Conservation (phyloP, 139 green algal species). For the Chlamydomonas incerta region DNA sequence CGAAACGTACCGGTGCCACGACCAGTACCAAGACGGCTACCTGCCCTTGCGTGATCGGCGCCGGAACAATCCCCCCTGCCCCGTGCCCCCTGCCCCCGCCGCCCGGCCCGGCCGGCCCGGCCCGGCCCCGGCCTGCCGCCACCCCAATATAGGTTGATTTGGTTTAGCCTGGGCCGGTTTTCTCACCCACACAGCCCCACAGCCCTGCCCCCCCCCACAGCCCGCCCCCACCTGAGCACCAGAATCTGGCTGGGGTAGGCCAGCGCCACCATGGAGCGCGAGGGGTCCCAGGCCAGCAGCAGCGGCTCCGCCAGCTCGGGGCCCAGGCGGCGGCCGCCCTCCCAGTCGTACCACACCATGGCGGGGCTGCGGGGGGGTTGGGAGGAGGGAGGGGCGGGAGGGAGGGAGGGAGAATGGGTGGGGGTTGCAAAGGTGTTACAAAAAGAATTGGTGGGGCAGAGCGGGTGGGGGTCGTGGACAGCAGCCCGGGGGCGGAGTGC, state of each 20-base stretch:
- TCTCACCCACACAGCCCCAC: no score
- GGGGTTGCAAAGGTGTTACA: background rate
- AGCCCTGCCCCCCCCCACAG: no score
- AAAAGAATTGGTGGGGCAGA: background rate
- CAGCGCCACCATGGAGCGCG: slow-evolving; percentile 52
- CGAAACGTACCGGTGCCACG: no score
- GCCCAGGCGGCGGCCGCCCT: slow-evolving; percentile 36
- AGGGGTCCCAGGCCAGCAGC: slow-evolving; percentile 62
- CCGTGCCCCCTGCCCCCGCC: no score
- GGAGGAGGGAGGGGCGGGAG: no score
- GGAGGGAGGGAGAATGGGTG: background rate
- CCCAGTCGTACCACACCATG: slow-evolving; percentile 30
- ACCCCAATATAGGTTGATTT: no score
- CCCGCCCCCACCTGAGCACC: slow-evolving; percentile 48
- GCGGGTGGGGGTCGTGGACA: background rate
- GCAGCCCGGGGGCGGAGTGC: background rate
- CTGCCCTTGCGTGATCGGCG: no score
- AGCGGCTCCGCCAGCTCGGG: slow-evolving; percentile 62
- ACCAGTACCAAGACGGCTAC: no score
- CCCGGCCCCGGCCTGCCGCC: no score
- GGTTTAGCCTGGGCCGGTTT: no score
- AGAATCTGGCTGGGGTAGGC: slow-evolving; percentile 64
- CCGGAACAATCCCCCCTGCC: background rate
- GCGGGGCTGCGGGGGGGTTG: background rate
- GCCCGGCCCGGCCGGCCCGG: no score